Evolutionary conservation across 148 eudicot genomes (phyloP).

Genomic region (Pouteria glomerata): DNA sequence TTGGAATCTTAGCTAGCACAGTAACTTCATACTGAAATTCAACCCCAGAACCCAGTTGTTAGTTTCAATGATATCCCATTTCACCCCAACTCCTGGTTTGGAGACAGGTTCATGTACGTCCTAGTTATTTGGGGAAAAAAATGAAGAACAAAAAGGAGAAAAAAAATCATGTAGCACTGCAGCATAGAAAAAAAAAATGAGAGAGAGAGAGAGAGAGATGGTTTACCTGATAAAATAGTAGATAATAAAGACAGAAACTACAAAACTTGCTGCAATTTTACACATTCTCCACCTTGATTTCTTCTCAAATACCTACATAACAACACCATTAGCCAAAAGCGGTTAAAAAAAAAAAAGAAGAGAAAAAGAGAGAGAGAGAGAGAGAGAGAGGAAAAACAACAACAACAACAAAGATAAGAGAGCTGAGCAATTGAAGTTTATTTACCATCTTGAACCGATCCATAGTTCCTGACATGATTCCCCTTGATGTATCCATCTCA

Average conservation of each 20-base stretch:
- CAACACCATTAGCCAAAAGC: conserved; percentile 12
- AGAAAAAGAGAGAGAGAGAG: no score
- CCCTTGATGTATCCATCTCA: conserved; percentile 90
- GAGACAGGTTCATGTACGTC: no score
- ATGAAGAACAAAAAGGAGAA: no score
- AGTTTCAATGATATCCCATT: no score
- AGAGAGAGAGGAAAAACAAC: no score
- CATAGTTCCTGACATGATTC: conserved; percentile 77
- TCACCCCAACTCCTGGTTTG: no score
- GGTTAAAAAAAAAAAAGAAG: background rate
- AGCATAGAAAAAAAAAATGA: background rate
- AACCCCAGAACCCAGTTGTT: no score
- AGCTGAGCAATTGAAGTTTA: conserved; percentile 1
- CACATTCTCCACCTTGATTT: conserved; percentile 60
- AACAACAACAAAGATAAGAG: no score
- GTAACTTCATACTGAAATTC: no score
- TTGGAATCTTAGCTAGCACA: no score
- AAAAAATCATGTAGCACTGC: no score
- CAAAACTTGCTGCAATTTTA: conserved; percentile 58
- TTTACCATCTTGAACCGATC: conserved; percentile 77
- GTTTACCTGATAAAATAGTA: conserved; percentile 60
- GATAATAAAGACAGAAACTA: conserved; percentile 49
- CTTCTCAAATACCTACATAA: conserved; percentile 76
- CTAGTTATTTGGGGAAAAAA: no score
- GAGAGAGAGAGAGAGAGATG: background rate